Base-by-base conservation (phyloP, 2,329 filamentous ascomycete genomes). In the Nemania sp. region DNA sequence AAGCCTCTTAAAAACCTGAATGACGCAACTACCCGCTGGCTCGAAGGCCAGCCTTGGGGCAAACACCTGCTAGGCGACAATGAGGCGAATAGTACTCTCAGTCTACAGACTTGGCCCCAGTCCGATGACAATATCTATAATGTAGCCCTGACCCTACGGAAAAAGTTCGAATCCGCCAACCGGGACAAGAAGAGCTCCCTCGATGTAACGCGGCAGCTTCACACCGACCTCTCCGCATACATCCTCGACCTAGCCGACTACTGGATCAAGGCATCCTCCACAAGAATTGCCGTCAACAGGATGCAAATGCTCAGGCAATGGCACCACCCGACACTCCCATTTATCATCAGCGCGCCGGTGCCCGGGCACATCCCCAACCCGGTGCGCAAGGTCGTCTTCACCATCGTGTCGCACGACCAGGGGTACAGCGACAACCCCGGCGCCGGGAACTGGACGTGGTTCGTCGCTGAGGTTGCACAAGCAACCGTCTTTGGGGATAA, bases 271-370 rank as follows among this genome's bases (percentile, higher is more conserved):
- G 58, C 55, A 20, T 59, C 54, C 8, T 65, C 62, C 5, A 65
- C 55, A 6, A 22, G 47, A n/a, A 49, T 65, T 27, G 62, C 55
- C 3, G n/a, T 54, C 10, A 59, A 24, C 24, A 32, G 26, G 47
- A 54, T 49, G 51, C 62, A 65, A 24, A 41, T 65, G 6, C 62
- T 65, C 5, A 18, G 55, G n/a, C 55, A 65, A 54, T 60, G 62
- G 62, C 55, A 65, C 26, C 53, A 65, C 47, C 55, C 62, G 10
- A 54, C 32, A 7, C 62, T 65, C n/a, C 62, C 55, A 11, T 65
- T 65, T 49, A 20, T 65, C 13, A 54, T 60, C 26, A 60, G 62
- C 56, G 15, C 32, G 32, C 55, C 62, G 7, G 49, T 65, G 27
- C 47, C 35, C 47, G 47, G 62, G 6, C 54, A 35, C 26, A 65